Conservation (phyloP, 2,329 filamentous ascomycete species). For the Calonectria pseudoreteaudii region DNA sequence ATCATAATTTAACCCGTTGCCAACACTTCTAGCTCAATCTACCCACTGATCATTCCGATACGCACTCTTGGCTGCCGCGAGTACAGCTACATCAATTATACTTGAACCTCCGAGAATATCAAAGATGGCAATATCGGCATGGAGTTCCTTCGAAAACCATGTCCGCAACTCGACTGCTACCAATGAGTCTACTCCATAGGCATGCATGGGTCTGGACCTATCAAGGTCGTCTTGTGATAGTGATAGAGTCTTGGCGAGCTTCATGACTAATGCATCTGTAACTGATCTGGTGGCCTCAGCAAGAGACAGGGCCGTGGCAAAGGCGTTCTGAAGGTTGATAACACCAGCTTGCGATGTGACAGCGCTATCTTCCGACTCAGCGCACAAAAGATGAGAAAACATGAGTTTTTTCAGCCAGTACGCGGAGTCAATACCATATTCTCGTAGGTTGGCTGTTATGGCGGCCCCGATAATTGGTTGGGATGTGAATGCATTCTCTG, state of each 20-base stretch:
- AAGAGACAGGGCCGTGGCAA: background rate
- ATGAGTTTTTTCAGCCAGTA: background rate
- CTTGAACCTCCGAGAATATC: constrained; percentile 29
- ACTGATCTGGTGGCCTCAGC: background rate
- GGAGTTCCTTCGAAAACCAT: constrained; percentile 35
- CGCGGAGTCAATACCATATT: background rate
- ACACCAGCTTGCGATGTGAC: background rate
- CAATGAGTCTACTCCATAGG: constrained; percentile 41
- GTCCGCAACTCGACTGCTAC: constrained; percentile 40
- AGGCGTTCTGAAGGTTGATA: background rate
- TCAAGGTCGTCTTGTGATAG: constrained; percentile 34
- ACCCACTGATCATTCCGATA: background rate
- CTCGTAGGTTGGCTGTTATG: background rate
- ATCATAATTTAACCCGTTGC: no score
- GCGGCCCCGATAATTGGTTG: background rate
- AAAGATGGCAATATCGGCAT: constrained; percentile 38
- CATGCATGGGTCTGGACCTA: constrained; percentile 30
- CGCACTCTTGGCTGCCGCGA: background rate
- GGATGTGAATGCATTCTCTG: background rate
- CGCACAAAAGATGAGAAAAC: background rate
- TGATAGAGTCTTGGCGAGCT: background rate
- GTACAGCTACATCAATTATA: background rate
- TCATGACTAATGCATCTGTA: background rate
- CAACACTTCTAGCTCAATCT: no score
- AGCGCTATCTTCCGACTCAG: background rate